Base-by-base conservation (phyloP, 2,329 filamentous ascomycete species). In the Colletotrichum tanaceti region DNA sequence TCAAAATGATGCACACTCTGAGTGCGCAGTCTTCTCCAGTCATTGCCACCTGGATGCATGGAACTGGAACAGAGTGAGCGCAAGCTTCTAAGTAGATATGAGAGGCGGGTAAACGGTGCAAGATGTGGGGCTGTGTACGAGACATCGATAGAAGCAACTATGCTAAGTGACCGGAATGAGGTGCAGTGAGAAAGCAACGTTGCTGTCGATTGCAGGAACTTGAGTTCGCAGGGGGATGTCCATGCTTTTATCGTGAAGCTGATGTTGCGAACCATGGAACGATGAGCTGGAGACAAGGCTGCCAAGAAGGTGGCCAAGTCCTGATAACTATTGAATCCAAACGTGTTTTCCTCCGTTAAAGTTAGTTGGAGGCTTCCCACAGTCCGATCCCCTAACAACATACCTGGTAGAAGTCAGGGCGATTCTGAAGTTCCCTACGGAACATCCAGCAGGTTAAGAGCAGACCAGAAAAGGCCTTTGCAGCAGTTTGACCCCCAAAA, bases 111-210 rank as follows among this genome's bases (percentile, higher is more conserved):
- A 35, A 10, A 9, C 7, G 32, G 32, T 10, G 3, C 7, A 35
- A 35, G 32, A 10, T 7, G 7, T 35, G 32, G 32, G 32, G 7
- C 32, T 35, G 7, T 35, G 32, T 7, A 9, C 10, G 32, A 13
- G 4, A 1, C 2, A 1, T 4, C 2, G 9, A 35, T 0, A 3
- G 7, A 5, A 14, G 35, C 5, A 10, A 20, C 14, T 22, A 58
- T 16, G 13, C 13, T 46, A 16, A 58, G 28, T n/a, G 22, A 16
- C 14, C 24, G 41, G 13, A 50, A 16, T 3, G 58, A 39, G n/a
- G 46, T 41, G 28, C 32, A 32, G 41, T 65, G 63, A 28, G 57
- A 62, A 46, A 65, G 47, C 24, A 65, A 16, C 24, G 63, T 39
- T 5, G 18, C 18, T n/a, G 38, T 7, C 4, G 44, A 7, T 28